These are phyloP conservation scores for Rhizophagus sp. DNA, from an alignment of 192 early-diverging fungal genomes.

Conservation along the genomic window DNA sequence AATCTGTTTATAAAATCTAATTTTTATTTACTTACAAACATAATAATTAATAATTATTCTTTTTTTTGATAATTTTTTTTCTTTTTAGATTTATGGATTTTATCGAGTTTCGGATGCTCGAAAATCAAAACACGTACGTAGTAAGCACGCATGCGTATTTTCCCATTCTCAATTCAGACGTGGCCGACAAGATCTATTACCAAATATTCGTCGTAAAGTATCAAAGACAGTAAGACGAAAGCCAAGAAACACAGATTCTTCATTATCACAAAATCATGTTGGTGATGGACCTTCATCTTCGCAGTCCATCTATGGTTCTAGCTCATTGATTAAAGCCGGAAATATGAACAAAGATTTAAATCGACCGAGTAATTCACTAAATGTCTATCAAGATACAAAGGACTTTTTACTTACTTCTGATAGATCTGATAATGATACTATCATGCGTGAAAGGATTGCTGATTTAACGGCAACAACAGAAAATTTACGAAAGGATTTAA, in stretches of 20 bases:
- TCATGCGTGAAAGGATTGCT: constrained; percentile 13
- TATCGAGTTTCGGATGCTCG: constrained; percentile 51
- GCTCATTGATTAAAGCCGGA: neutral
- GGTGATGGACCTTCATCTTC: neutral
- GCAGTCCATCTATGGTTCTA: neutral
- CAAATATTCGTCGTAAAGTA: constrained; percentile 44
- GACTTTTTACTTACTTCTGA: constrained; percentile 6
- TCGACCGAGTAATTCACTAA: neutral
- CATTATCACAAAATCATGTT: constrained; percentile 10
- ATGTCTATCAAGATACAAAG: constrained; percentile 1
- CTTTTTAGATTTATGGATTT: constrained; percentile 48
- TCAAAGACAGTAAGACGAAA: constrained; percentile 37
- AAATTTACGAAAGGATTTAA: constrained; percentile 27
- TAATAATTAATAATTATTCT: neutral
- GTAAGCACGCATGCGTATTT: constrained; percentile 47
- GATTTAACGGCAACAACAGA: constrained; percentile 6
- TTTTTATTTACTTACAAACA: too few relatives aligned
- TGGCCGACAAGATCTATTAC: constrained; percentile 42
- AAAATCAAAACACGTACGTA: constrained; percentile 49
- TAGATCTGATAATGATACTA: neutral
- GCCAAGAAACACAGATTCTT: neutral
- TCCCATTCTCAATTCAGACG: constrained; percentile 47
- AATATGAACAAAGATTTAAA: neutral
- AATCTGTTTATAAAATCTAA: neutral
- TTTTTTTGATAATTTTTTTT: constrained; percentile 7